Conservation (phyloP, 208 protist species). For the Novymonas esmeraldas region DNA sequence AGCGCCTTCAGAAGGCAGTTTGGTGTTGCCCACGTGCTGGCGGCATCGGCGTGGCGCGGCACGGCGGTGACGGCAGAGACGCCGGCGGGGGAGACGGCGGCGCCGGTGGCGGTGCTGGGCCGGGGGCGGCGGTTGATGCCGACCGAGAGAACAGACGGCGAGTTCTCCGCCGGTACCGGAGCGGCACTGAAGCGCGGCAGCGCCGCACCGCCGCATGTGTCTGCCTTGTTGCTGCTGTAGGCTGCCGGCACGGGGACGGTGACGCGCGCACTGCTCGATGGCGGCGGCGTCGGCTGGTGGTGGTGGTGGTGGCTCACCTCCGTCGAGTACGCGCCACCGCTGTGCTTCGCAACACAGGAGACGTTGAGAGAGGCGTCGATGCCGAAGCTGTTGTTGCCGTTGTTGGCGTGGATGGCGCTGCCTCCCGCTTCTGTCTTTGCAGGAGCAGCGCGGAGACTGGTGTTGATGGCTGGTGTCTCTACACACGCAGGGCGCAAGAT, state of each 20-base stretch:
- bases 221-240: constrained; percentile 3
- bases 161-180: not conserved
- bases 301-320: not conserved
- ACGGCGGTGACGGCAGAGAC: not conserved
- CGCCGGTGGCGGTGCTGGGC: not conserved
- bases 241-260: not conserved
- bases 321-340: not conserved
- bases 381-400: not conserved
- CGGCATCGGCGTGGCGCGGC: not conserved
- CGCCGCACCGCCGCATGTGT: not conserved
- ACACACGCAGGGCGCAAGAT: constrained; percentile 15
- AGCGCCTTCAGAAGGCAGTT: constrained; percentile 26
- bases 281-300: too few species aligned
- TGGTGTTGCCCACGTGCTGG: not conserved
- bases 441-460: not conserved
- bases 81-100: too few species aligned
- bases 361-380: not conserved
- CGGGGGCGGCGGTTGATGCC: not conserved
- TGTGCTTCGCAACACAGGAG: too few species aligned
- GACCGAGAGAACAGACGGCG: not conserved
- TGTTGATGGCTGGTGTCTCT: not conserved
- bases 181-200: not conserved
- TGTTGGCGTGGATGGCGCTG: not conserved
- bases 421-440: not conserved
- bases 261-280: too few species aligned